phyloP scores from a whole-genome alignment of 345 rosid genomes.

The Aegle marmelos region DNA sequence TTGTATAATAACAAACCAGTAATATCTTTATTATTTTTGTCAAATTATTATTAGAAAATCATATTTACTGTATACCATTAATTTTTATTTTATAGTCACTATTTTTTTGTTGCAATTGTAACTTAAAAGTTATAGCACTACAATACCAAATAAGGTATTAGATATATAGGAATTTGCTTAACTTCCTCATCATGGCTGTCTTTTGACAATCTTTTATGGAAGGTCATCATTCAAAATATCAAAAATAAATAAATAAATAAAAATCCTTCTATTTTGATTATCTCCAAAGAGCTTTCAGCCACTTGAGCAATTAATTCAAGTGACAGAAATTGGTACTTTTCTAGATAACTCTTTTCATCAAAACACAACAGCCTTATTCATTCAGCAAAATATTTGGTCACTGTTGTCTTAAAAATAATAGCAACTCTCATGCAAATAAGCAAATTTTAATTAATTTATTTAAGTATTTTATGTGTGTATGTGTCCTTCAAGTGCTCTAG shows the following conservation, averaged over 20 bases:
- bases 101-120: too few relatives aligned
- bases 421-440: background rate
- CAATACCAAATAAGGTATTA: background rate
- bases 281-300: background rate
- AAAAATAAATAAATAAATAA: background rate
- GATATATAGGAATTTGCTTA: background rate
- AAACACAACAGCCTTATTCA: background rate
- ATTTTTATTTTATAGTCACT: too few relatives aligned
- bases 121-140: too few relatives aligned
- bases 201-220: background rate
- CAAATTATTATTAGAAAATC: too few relatives aligned
- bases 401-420: background rate
- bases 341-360: background rate
- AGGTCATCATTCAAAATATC: background rate
- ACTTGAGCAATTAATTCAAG: background rate
- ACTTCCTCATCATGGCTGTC: conserved; percentile 1
- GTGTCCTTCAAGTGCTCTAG: background rate
- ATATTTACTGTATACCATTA: too few relatives aligned
- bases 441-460: too few relatives aligned
- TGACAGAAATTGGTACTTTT: background rate
- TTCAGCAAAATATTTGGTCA: background rate
- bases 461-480: background rate
- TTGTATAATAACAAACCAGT: too few relatives aligned
- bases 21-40: too few relatives aligned
- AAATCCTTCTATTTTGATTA: background rate